Evolutionary conservation across 179 eudicot species (phyloP).

Genomic region (Amaranthus tricolor): DNA sequence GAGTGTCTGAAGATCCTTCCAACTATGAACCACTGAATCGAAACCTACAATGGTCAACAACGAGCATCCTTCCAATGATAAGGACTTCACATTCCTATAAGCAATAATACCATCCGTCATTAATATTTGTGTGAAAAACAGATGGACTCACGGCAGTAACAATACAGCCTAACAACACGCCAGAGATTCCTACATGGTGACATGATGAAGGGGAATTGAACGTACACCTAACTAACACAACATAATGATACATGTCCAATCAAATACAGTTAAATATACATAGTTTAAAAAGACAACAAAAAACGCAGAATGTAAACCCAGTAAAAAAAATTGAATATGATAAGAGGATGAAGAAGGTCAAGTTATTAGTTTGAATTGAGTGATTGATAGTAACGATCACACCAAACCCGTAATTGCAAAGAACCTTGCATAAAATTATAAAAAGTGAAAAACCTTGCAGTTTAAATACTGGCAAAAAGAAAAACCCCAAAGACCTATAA

Average conservation of each 20-base stretch:
- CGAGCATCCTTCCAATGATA: constrained; percentile 89
- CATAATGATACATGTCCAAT: neutral
- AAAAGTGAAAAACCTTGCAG: neutral
- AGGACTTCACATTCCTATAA: constrained; percentile 61
- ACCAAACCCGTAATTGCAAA: neutral
- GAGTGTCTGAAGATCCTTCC: constrained; percentile 73
- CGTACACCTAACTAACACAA: neutral
- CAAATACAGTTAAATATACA: neutral
- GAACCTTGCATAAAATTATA: neutral
- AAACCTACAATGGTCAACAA: constrained; percentile 69
- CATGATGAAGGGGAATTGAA: neutral
- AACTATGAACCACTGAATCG: constrained; percentile 65
- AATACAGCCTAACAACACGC: neutral
- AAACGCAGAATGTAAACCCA: neutral
- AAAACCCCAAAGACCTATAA: neutral
- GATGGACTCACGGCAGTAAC: neutral
- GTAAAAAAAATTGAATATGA: neutral
- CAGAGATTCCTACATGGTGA: neutral
- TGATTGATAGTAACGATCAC: neutral
- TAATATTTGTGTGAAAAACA: neutral
- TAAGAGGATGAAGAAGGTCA: neutral
- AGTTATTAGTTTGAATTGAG: neutral
- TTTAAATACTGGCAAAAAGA: neutral
- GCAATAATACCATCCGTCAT: constrained; percentile 8
- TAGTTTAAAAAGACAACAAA: neutral